Evolutionary conservation across 2,329 filamentous ascomycete genomes (phyloP).

Genomic region (Domatiomyces catenatus): DNA sequence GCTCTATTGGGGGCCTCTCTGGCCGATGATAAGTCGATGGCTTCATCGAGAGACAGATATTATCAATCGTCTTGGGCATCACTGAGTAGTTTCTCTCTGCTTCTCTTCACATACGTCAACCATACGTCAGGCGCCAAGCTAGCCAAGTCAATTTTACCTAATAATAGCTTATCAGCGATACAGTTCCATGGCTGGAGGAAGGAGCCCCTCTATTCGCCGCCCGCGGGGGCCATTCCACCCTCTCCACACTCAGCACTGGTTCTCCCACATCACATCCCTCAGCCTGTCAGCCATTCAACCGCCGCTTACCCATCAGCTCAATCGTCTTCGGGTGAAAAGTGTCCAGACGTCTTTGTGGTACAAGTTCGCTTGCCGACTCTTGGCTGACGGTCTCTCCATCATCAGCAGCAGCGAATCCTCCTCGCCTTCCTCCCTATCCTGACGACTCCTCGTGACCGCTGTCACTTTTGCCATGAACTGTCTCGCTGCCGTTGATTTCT

Average conservation of each 20-base stretch:
- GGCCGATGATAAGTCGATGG: neutral
- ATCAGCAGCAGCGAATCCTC: neutral
- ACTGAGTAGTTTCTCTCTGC: no score
- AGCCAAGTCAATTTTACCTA: neutral
- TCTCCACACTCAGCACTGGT: neutral
- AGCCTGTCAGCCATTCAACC: neutral
- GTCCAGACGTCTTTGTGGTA: neutral
- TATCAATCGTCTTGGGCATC: neutral
- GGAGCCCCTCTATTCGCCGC: neutral
- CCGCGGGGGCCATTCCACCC: neutral
- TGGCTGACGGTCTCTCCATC: neutral
- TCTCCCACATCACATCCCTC: neutral
- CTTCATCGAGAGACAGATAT: neutral
- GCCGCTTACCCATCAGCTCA: neutral
- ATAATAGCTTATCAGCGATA: neutral
- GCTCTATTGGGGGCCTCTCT: neutral
- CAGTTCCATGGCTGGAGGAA: neutral
- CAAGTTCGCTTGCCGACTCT: neutral
- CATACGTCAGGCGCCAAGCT: neutral
- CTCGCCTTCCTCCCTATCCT: no score
- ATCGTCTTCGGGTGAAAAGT: neutral
- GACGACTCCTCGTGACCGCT: neutral
- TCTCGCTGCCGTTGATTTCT: neutral
- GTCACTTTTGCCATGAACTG: neutral
- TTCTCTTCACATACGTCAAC: neutral